Percentiles rank a stretch among this genome's conserved stretches.
Conservation (phyloP, 1,284 basidiomycete genomes). For the Termitomyces sp. region DNA sequence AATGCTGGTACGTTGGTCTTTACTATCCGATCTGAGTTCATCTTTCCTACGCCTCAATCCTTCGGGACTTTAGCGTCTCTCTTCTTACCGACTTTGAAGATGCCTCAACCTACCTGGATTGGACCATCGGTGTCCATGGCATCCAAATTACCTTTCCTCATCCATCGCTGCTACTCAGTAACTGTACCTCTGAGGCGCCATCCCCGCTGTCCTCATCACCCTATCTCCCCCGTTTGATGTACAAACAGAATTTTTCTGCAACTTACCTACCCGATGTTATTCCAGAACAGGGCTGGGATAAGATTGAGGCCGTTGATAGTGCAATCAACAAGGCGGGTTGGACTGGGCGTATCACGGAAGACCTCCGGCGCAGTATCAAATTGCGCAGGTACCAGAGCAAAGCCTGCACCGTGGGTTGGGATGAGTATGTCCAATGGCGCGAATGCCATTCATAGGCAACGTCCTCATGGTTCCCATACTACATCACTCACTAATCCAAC, state of each 20-base stretch:
- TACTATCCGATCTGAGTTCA: neutral
- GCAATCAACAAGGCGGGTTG: conserved; percentile 93
- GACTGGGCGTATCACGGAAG: conserved; percentile 78
- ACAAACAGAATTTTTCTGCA: conserved; percentile 68
- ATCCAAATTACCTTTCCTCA: conserved; percentile 87
- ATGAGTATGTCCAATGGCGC: conserved; percentile 77
- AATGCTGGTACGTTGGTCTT: conserved; percentile 72
- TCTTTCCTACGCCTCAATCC: conserved; percentile 1
- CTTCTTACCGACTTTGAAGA: conserved; percentile 92
- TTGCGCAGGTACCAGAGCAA: conserved; percentile 86
- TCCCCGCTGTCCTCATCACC: conserved; percentile 66
- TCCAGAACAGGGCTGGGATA: conserved; percentile 90
- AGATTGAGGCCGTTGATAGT: conserved; percentile 83
- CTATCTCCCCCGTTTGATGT: conserved; percentile 48
- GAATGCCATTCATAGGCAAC: conserved; percentile 27
- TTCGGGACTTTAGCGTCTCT: conserved; percentile 58
- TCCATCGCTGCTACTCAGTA: conserved; percentile 53
- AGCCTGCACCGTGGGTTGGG: conserved; percentile 67
- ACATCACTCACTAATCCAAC: neutral
- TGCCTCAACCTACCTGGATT: conserved; percentile 82
- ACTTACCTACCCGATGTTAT: conserved; percentile 96
- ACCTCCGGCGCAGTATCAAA: conserved; percentile 70
- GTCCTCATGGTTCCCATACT: neutral
- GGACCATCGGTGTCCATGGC: conserved; percentile 89
- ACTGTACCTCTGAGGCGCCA: conserved; percentile 53